These are phyloP conservation scores for Penicillium sp. DNA, from an alignment of 2,329 filamentous ascomycete genomes.

Conservation along the genomic window DNA sequence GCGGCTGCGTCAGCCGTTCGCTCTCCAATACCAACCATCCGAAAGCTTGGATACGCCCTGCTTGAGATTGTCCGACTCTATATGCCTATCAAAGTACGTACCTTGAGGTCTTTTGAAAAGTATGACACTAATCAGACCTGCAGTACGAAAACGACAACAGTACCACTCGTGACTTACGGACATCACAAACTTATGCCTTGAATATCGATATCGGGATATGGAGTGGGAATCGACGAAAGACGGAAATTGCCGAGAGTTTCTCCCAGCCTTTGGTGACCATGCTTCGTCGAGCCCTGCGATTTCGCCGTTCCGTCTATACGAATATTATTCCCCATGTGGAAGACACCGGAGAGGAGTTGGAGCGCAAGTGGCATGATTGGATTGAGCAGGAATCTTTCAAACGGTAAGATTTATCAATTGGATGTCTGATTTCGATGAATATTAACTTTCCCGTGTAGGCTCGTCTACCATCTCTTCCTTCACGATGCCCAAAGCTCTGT, in stretches of 20 bases:
- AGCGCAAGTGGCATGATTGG: conserved; percentile 69
- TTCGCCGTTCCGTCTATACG: conserved; percentile 59
- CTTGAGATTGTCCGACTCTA: conserved; percentile 43
- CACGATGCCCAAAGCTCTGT: conserved; percentile 70
- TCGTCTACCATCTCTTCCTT: conserved; percentile 66
- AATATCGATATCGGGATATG: conserved; percentile 58
- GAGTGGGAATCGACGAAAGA: conserved; percentile 62
- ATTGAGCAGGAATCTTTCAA: conserved; percentile 67
- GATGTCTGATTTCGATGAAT: conserved; percentile 31
- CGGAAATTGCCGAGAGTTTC: conserved; percentile 62
- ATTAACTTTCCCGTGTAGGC: conserved; percentile 23
- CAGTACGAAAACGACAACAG: conserved; percentile 42
- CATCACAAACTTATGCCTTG: conserved; percentile 54
- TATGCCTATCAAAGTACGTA: conserved; percentile 60
- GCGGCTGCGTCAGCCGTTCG: conserved; percentile 42
- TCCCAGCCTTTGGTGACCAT: conserved; percentile 57
- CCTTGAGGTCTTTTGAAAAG: not conserved
- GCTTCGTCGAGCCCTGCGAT: conserved; percentile 60
- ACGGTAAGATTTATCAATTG: conserved; percentile 43
- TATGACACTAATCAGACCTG: not conserved
- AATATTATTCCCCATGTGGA: conserved; percentile 53
- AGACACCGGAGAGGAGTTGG: conserved; percentile 60
- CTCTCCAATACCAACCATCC: conserved; percentile 41
- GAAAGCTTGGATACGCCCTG: conserved; percentile 46
- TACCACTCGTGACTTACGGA: conserved; percentile 58